Percentiles rank a stretch among this genome's conserved stretches.
Evolutionary conservation across 345 rosid genomes (phyloP).

Genomic region (Punica granatum): DNA sequence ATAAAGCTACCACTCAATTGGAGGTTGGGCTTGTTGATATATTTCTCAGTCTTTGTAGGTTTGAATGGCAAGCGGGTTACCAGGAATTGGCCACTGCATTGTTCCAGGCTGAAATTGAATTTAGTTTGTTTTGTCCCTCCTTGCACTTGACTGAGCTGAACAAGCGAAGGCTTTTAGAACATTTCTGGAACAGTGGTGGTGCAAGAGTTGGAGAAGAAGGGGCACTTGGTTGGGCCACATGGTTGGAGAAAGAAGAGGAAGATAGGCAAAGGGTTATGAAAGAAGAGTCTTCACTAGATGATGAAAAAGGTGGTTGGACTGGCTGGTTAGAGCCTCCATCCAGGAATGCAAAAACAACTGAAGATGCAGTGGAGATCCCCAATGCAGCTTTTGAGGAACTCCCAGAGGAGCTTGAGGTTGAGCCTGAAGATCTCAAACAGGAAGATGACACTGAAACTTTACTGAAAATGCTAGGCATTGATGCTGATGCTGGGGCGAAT

Average conservation of each 20-base stretch:
- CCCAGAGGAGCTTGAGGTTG: slow-evolving; percentile 29
- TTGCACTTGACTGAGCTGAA: slow-evolving; percentile 55
- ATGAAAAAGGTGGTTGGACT: slow-evolving; percentile 90
- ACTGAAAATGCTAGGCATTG: slow-evolving; percentile 76
- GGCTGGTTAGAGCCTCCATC: slow-evolving; percentile 84
- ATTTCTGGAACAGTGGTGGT: slow-evolving; percentile 81
- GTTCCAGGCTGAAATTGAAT: slow-evolving; percentile 92
- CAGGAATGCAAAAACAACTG: slow-evolving; percentile 26
- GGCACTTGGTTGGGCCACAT: slow-evolving; percentile 82
- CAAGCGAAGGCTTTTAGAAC: slow-evolving; percentile 86
- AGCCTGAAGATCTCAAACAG: slow-evolving; percentile 36
- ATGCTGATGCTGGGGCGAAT: slow-evolving; percentile 47
- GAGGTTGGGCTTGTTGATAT: slow-evolving; percentile 87
- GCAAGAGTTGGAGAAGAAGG: slow-evolving; percentile 95
- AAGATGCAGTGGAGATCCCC: slow-evolving; percentile 28
- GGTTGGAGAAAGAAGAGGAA: slow-evolving; percentile 97
- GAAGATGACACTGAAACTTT: slow-evolving; percentile 85
- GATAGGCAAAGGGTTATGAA: slow-evolving; percentile 56
- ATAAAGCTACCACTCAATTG: slow-evolving; percentile 40
- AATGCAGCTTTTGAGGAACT: slow-evolving; percentile 9
- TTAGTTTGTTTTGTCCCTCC: slow-evolving; percentile 77
- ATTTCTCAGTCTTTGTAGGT: slow-evolving; percentile 81
- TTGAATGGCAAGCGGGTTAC: slow-evolving; percentile 96
- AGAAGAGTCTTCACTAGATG: slow-evolving; percentile 48
- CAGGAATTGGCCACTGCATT: slow-evolving; percentile 81